Evolutionary conservation across 148 eudicot genomes (phyloP), one percentile per base, ranked within the genome.

Genomic region (Selenicereus undatus): DNA sequence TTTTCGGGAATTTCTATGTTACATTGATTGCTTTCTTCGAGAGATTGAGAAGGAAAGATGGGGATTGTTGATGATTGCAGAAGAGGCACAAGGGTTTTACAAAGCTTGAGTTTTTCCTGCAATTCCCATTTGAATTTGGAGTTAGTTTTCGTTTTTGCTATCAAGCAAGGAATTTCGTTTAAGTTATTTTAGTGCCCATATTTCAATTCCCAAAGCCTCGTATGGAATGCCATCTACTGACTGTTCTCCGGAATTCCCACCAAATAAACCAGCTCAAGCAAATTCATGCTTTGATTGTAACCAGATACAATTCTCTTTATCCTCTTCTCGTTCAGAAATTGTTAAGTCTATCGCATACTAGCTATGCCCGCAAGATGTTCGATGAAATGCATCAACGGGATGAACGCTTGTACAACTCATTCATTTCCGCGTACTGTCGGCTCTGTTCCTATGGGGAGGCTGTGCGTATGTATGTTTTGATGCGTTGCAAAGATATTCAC

Each of bases 351-450:
- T 80, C 87, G 5, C 83, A 80, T 16, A 74, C 82, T 8, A 51
- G 74, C 58, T 85, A 90, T 75, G 92, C 87, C 21, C 88, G 86
- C 51, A 78, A 83, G 70, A 24, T 90, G 90, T 86, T 88, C 79
- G 90, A 90, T 75, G 81, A 80, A 86, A 86, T 90, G 81, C 89
- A 85, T 73, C 64, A 86, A 81, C 87, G 82, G 82, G 86, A 84
- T 75, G 85, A 78, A 58, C 75, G 83, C 16, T 74, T 90, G 68
- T 85, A 82, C 78, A 85, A 88, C 64, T 56, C 89, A n/a, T 77
- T 90, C 45, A 79, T 90, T 27, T 82, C 89, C 13, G 74, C 88
- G 0, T 88, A 82, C 29, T 80, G 86, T 32, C 85, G 56, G 77
- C 79, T 80, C 32, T 75, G 86, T 73, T 76, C 60, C 42, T 76